Evolutionary conservation across 2,329 filamentous ascomycete genomes (phyloP), one percentile per base, ranked within the genome.

Genomic region (Endocalyx cinctus): DNA sequence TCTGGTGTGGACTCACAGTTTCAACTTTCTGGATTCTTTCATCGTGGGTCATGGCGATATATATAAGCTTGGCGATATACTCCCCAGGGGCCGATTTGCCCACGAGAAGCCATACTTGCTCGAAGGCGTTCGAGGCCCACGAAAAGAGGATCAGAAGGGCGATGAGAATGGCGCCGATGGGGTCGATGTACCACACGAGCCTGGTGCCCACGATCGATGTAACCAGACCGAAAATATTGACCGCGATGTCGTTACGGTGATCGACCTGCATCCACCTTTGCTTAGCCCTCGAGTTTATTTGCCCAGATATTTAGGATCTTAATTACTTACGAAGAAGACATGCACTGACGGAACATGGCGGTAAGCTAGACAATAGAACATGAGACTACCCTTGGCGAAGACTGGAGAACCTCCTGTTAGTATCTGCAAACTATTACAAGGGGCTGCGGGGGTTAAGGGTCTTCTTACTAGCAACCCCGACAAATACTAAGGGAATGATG

Each of bases 81-180:
- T 72, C 70, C 14, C 66, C 66, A 3, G 74, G 73, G n/a, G 77
- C 77, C 3, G 72, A 66, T 43, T 77, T 78, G 34, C 77, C 76
- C 2, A 79, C 76, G 5, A 80, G 63, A 16, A 79, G 64, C 64
- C 72, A 75, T 11, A 80, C 72, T 41, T 81, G 74, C 42, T 79
- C 76, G 35, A 73, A 74, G 4, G 75, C 75, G 29, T 79, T 79
- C 33, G 69, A 56, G 10, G 70, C 65, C 76, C 76, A 80, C 14
- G 76, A 79, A 48, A 72, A 70, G 38, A 79, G 66, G 44, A 80
- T 78, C 43, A 79, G 63, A 19, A 79, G 55, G 5, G 73, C 77
- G 34, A 81, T 78, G 33, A 71, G 57, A 25, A 80, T 74, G 46
- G 76, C 76, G 25, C 76, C 76, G 20, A 78, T 60, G 1, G 75